Evolutionary conservation across 768 basidiomycete genomes (phyloP).

Genomic region (Suillus decipiens): DNA sequence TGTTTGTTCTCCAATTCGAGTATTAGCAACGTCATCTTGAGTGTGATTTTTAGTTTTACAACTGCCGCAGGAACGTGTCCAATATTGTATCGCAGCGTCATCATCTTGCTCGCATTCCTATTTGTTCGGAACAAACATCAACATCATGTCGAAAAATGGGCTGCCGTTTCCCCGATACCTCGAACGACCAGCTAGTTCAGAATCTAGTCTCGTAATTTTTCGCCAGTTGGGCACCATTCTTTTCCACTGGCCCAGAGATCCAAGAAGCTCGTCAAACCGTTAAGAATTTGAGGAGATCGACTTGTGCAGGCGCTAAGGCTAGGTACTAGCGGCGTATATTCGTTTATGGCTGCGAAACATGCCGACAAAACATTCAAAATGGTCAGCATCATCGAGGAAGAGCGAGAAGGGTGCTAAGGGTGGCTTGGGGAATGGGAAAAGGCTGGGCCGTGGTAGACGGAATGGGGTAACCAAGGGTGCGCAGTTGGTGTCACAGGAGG

Average conservation of each 20-base stretch:
- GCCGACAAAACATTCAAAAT: constrained; percentile 25
- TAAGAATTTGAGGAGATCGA: constrained; percentile 67
- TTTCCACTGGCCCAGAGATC: constrained; percentile 27
- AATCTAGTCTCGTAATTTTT: constrained; percentile 7
- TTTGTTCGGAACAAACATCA: constrained; percentile 36
- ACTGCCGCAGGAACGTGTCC: neutral
- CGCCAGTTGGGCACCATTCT: constrained; percentile 18
- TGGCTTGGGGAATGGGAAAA: constrained; percentile 20
- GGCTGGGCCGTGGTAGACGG: constrained; percentile 1
- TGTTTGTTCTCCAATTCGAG: constrained; percentile 8
- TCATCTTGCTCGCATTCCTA: constrained; percentile 20
- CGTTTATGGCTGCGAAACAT: constrained; percentile 15
- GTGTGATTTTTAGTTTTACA: constrained; percentile 8
- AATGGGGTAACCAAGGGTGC: constrained; percentile 14
- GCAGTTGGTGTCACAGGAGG: constrained; percentile 16
- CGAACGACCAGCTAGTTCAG: constrained; percentile 14
- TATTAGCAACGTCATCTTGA: constrained; percentile 16
- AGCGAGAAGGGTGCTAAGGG: constrained; percentile 2
- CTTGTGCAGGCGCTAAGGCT: constrained; percentile 18
- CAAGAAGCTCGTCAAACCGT: constrained; percentile 67
- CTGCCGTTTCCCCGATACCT: constrained; percentile 29
- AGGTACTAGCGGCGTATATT: neutral
- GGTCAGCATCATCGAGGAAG: constrained; percentile 8
- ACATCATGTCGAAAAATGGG: constrained; percentile 37
- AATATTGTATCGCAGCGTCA: neutral